These are phyloP conservation scores for Bacidia rubella DNA, from an alignment of 495 filamentous ascomycete species.

Conservation along the genomic window DNA sequence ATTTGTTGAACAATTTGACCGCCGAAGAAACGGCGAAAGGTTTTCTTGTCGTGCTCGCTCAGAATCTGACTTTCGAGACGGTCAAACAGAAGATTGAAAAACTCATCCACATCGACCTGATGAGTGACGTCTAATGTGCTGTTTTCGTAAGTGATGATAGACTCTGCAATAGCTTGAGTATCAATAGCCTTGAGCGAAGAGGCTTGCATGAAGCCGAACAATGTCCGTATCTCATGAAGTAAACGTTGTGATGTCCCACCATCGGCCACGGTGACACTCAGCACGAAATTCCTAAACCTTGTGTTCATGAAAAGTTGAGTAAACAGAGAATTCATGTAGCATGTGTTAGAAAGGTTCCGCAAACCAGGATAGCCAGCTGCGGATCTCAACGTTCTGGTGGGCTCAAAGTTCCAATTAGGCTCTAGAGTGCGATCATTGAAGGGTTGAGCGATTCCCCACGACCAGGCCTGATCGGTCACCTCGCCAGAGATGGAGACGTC, in stretches of 20 bases:
- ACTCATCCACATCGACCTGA: constrained; percentile 98
- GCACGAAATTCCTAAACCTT: constrained; percentile 73
- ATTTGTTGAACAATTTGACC: constrained; percentile 91
- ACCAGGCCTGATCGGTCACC: constrained; percentile 9
- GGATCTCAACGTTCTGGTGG: constrained; percentile 55
- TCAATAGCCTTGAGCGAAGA: constrained; percentile 58
- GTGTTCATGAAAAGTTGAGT: constrained; percentile 97
- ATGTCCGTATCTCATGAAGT: constrained; percentile 59
- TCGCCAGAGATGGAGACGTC: constrained; percentile 22
- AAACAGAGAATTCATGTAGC: constrained; percentile 91
- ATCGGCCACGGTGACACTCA: constrained; percentile 46
- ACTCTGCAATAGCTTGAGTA: constrained; percentile 55
- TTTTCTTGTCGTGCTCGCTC: constrained; percentile 50
- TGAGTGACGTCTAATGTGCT: constrained; percentile 70
- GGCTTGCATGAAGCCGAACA: constrained; percentile 81
- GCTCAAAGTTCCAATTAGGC: constrained; percentile 45
- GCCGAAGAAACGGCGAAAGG: constrained; percentile 74
- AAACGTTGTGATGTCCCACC: constrained; percentile 45
- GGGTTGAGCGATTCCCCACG: constrained; percentile 17
- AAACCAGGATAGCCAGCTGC: constrained; percentile 70
- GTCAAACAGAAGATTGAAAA: constrained; percentile 88
- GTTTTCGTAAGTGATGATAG: constrained; percentile 73
- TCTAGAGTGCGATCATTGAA: constrained; percentile 40
- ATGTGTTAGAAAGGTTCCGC: constrained; percentile 86
- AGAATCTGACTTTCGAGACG: constrained; percentile 77